Evolutionary conservation across 1,284 basidiomycete genomes (phyloP), one percentile per base, ranked within the genome.

Genomic region (Leccinum pachyderme): DNA sequence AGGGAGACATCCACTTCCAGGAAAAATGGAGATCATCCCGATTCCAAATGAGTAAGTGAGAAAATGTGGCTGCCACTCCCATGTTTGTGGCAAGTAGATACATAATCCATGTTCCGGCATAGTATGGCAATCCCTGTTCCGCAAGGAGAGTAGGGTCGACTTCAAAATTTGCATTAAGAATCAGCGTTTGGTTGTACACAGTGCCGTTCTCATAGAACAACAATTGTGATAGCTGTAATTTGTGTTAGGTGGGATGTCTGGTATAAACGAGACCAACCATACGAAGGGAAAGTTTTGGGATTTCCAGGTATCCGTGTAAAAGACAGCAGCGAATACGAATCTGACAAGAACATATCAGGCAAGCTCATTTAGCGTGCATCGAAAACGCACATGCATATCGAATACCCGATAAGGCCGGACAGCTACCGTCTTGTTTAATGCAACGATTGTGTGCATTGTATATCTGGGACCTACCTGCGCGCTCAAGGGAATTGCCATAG

Each of bases 1-100:
- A 51, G 13, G 77, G 56, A 9, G 60, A 62, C 39, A 72, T 64
- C 79, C 80, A 81, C 22, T 55, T 62, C 77, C 79, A 80, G 2
- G 78, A 76, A 9, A 57, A 55, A 1, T 62, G 57, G 35, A 82
- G 58, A 50, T 82, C 80, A 25, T 75, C 61, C 46, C 64, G 66
- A 54, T 80, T 80, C 81, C 80, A 82, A 7, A 83, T 71, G 7
- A 80, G 66, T 4, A 82, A 67, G 57, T 83, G 81, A 0, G 76
- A 77, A 51, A 83, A 72, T 0, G 80, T 81, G 2, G 79, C 79
- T 18, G 68, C 77, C 56, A 81, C 66, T 9, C 64, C 75, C 50
- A 73, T 33, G 28, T 71, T 73, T 0, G 29, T 54, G 4, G 58
- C 1, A 22, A 73, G 48, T 7, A 74, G 61, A 12, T 72, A 62